Evolutionary conservation across 2,329 filamentous ascomycete genomes (phyloP).

Genomic region (Aspergillus ochraceus): DNA sequence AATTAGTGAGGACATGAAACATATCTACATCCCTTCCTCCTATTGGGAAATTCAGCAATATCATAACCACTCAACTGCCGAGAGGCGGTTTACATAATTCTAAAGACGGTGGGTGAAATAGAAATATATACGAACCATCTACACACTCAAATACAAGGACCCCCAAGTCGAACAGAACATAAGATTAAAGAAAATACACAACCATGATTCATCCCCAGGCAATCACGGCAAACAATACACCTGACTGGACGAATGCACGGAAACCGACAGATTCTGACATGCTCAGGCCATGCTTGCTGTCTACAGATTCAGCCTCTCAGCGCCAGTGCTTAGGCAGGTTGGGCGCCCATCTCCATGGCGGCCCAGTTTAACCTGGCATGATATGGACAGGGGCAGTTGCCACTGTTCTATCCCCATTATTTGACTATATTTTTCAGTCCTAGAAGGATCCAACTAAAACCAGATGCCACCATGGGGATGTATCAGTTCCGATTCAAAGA

Average conservation of each 20-base stretch:
- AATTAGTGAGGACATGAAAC: not conserved
- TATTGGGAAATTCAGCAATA: not conserved
- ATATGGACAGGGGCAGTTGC: constrained; percentile 2
- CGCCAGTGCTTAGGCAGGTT: constrained; percentile 3
- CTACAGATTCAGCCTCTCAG: constrained; percentile 8
- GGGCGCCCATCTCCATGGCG: constrained; percentile 8
- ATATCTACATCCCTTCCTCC: not conserved
- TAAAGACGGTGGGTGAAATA: not conserved
- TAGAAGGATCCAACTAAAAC: too few species aligned
- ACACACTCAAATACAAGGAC: not conserved
- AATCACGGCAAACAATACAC: not conserved
- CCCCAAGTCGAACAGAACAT: not conserved
- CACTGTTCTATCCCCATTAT: too few species aligned
- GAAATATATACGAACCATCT: not conserved
- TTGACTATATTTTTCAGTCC: too few species aligned
- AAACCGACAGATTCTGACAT: constrained; percentile 9
- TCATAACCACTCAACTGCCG: not conserved
- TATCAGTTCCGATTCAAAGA: not conserved
- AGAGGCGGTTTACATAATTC: not conserved
- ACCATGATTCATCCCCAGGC: not conserved
- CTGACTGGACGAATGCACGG: constrained; percentile 4
- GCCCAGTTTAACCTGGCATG: constrained; percentile 3
- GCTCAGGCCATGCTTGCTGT: constrained; percentile 8
- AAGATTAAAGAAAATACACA: not conserved
- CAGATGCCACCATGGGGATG: not conserved